A percentile compares a stretch with the other conserved stretches of the same genome.
phyloP scores from a whole-genome alignment of 2,329 filamentous ascomycete species.

The Colletotrichum somersetense region DNA sequence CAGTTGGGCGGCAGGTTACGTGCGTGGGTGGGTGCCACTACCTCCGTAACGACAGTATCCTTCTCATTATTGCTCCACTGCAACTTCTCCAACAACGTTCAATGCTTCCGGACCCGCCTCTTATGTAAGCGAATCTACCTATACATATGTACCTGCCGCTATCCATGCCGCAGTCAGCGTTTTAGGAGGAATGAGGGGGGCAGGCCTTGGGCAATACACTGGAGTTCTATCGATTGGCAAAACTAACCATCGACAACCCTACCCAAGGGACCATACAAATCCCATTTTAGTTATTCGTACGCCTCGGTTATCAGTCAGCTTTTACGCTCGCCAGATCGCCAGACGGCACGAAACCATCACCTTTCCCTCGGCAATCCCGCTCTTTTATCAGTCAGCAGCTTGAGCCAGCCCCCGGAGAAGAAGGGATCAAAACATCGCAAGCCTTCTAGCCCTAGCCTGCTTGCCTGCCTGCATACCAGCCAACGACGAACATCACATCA shows the following conservation, averaged over 20 bases:
- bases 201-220: background rate
- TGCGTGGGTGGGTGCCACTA: no score
- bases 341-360: slow-evolving; percentile 33
- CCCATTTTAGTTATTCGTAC: slow-evolving; percentile 22
- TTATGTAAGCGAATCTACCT: background rate
- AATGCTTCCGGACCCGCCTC: no score
- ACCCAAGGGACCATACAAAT: slow-evolving; percentile 29
- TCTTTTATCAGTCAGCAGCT: background rate
- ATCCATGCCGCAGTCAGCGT: slow-evolving; percentile 9
- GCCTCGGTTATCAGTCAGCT: slow-evolving; percentile 6
- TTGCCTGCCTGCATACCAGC: background rate
- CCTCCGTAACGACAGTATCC: no score
- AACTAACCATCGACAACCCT: slow-evolving; percentile 7
- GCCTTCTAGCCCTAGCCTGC: slow-evolving; percentile 11
- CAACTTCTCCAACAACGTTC: no score
- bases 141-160: background rate
- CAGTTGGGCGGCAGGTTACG: background rate
- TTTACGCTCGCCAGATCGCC: background rate
- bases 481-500: slow-evolving; percentile 1
- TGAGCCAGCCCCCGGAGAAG: background rate
- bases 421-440: background rate
- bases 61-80: no score
- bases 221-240: slow-evolving; percentile 19
- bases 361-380: slow-evolving; percentile 29
- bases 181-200: slow-evolving; percentile 20